Percentiles rank a stretch among this genome's conserved stretches.
Conservation (phyloP, 805 yeast species). For the Candida parachauliodes region DNA sequence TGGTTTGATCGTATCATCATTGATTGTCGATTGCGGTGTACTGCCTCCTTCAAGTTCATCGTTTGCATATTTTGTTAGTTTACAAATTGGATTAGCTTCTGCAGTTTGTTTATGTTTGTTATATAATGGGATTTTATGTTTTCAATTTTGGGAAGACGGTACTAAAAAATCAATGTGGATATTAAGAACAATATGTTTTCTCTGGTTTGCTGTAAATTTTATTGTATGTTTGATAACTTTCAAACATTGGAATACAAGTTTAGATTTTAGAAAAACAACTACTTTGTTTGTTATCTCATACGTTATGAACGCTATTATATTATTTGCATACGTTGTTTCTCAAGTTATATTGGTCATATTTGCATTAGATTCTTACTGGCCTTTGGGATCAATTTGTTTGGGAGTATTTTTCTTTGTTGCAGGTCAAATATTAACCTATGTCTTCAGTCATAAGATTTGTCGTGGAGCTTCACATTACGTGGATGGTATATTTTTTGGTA, state of each 20-base stretch:
- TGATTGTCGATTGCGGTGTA: conserved; percentile 90
- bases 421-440: conserved; percentile 79
- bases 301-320: conserved; percentile 63
- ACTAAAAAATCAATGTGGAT: conserved; percentile 59
- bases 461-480: conserved; percentile 73
- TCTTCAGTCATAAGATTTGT: conserved; percentile 65
- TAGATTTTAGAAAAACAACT: conserved; percentile 53
- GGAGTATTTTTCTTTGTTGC: conserved; percentile 70
- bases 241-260: conserved; percentile 52
- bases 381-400: conserved; percentile 74
- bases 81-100: conserved; percentile 72
- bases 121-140: conserved; percentile 74
- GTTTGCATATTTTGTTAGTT: conserved; percentile 78
- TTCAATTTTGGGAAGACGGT: conserved; percentile 95
- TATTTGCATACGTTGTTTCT: conserved; percentile 59
- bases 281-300: conserved; percentile 69
- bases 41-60: conserved; percentile 77
- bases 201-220: conserved; percentile 64
- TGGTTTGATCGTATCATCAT: conserved; percentile 55
- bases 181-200: conserved; percentile 48
- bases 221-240: conserved; percentile 70
- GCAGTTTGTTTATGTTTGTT: conserved; percentile 68
- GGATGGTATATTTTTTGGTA: conserved; percentile 85
- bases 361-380: conserved; percentile 80
- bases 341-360: conserved; percentile 66